Evolutionary conservation across 2,329 filamentous ascomycete species (phyloP).

Genomic region (Colletotrichum sp.): DNA sequence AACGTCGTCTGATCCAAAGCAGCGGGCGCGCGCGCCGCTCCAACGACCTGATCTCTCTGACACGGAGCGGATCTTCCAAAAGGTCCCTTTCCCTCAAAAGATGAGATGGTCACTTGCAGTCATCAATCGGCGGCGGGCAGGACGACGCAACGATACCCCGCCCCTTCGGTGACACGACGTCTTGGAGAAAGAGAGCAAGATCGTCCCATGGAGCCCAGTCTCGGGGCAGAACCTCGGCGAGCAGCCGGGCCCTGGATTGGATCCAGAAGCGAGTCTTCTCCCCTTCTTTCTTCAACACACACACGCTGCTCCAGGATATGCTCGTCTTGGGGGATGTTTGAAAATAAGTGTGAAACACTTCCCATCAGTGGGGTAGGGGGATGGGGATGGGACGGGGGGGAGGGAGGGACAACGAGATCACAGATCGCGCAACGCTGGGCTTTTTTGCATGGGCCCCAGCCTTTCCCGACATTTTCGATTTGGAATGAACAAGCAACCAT

Average conservation of each 20-base stretch:
- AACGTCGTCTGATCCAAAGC: slow-evolving; percentile 15
- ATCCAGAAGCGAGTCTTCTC: not conserved
- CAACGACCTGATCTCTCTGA: not conserved
- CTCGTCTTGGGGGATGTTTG: slow-evolving; percentile 14
- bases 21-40: not conserved
- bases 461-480: not conserved
- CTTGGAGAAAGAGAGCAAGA: not conserved
- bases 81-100: not conserved
- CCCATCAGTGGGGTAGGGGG: slow-evolving; percentile 1
- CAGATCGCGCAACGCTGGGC: slow-evolving; percentile 7
- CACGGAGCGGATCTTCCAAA: not conserved
- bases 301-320: not conserved
- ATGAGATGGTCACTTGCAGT: not conserved
- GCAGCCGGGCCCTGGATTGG: not conserved
- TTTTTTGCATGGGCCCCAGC: not conserved
- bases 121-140: not conserved
- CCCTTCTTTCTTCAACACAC: not conserved
- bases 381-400: not conserved
- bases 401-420: not conserved
- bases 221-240: not conserved
- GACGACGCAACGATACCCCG: not conserved
- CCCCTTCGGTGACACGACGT: not conserved
- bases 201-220: not conserved
- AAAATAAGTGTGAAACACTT: slow-evolving; percentile 14
- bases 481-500: slow-evolving; percentile 2